Conservation (phyloP, 495 filamentous ascomycete species). For the Lepraria neglecta region DNA sequence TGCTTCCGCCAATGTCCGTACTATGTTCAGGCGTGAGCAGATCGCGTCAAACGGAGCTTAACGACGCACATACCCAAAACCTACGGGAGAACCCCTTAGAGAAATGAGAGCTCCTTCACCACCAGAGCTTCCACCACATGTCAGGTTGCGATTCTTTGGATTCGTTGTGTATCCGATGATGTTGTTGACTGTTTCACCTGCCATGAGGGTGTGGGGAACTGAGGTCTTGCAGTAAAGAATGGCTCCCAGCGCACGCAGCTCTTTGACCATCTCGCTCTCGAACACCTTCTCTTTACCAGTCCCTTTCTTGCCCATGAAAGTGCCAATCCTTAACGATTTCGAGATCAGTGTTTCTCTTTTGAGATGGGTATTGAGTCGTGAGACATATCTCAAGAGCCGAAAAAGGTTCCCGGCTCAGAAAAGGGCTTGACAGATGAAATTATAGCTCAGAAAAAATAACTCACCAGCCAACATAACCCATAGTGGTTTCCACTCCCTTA, state of each 20-base stretch:
- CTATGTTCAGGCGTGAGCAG: not conserved
- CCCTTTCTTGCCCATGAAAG: slow-evolving; percentile 43
- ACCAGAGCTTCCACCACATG: slow-evolving; percentile 55
- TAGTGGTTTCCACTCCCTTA: slow-evolving; percentile 56
- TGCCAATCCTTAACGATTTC: slow-evolving; percentile 32
- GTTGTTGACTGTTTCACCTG: slow-evolving; percentile 51
- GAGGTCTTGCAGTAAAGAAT: slow-evolving; percentile 62
- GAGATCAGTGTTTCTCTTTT: not conserved
- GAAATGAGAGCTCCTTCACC: slow-evolving; percentile 57
- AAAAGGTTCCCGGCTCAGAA: no score
- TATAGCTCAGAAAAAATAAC: not conserved
- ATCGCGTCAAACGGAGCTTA: not conserved
- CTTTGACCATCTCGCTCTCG: slow-evolving; percentile 47
- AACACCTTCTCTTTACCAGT: slow-evolving; percentile 35
- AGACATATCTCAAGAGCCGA: not conserved
- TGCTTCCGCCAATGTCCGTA: slow-evolving; percentile 67
- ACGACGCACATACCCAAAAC: slow-evolving; percentile 39
- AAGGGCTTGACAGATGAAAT: no score
- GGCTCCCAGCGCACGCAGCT: slow-evolving; percentile 52
- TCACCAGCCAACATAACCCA: slow-evolving; percentile 49
- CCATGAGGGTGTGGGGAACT: slow-evolving; percentile 57
- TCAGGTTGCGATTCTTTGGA: slow-evolving; percentile 49
- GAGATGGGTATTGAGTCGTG: not conserved
- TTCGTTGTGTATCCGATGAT: slow-evolving; percentile 62
- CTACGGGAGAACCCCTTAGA: slow-evolving; percentile 48